phyloP scores from a whole-genome alignment of 1,139 yeast species.

The Blastobotrys ciferrii region DNA sequence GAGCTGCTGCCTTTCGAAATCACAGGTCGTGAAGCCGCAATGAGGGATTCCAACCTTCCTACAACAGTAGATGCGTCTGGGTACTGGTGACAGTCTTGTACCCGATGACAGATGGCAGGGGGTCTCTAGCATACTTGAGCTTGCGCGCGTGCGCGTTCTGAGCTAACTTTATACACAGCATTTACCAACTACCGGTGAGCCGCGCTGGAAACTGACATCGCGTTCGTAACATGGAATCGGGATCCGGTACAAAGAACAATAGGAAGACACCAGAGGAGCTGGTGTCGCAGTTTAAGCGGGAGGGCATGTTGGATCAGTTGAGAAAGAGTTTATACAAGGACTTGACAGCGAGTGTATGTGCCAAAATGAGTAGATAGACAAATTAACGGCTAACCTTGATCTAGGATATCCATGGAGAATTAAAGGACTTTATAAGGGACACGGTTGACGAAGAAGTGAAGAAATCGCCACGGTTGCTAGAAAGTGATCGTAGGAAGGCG shows the following conservation, averaged over 20 bases:
- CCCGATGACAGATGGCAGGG: no score
- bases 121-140: no score
- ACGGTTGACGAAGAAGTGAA: conserved; percentile 32
- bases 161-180: no score
- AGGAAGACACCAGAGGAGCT: conserved; percentile 3
- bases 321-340: conserved; percentile 30
- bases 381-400: background rate
- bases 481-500: conserved; percentile 8
- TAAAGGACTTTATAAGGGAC: conserved; percentile 26
- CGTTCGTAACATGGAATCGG: background rate
- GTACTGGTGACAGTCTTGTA: no score
- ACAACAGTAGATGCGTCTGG: no score
- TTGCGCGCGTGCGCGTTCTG: no score
- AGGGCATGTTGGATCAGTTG: conserved; percentile 34
- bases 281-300: conserved; percentile 32
- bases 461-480: conserved; percentile 24
- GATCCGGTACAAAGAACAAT: background rate
- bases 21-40: no score
- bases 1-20: no score
- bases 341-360: conserved; percentile 32
- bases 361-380: background rate
- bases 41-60: no score
- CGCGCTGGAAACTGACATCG: no score
- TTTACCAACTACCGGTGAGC: no score
- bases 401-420: conserved; percentile 26